phyloP scores from a whole-genome alignment of 768 basidiomycete genomes.

The Mycena olivaceomarginata region DNA sequence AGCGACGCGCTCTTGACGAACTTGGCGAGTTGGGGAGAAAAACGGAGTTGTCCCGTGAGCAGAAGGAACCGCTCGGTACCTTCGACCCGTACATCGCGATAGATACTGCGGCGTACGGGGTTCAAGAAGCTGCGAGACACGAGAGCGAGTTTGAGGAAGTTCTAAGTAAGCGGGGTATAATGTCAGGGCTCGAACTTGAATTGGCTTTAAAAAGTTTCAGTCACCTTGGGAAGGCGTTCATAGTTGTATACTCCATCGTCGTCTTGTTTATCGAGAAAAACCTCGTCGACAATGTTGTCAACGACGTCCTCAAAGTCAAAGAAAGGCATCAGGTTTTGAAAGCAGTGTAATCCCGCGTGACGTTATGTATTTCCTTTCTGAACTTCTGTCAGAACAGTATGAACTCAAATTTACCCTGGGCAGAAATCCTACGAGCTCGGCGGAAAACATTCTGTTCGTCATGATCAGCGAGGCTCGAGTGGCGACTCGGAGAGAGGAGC shows the following conservation, averaged over 20 bases:
- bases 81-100: conserved; percentile 33
- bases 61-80: conserved; percentile 41
- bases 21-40: conserved; percentile 43
- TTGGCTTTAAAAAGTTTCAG: background rate
- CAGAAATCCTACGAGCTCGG: no score
- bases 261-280: conserved; percentile 29
- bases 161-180: background rate
- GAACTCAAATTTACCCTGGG: no score
- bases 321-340: conserved; percentile 38
- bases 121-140: conserved; percentile 40
- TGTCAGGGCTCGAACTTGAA: background rate
- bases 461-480: no score
- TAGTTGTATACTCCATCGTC: conserved; percentile 38
- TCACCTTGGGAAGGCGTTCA: conserved; percentile 43
- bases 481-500: no score
- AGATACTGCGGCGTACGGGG: conserved; percentile 41
- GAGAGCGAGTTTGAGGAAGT: conserved; percentile 38
- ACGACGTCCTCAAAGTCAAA: conserved; percentile 39
- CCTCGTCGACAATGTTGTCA: conserved; percentile 35
- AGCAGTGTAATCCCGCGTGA: no score
- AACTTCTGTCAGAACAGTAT: no score
- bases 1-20: conserved; percentile 37
- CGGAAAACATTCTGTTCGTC: no score
- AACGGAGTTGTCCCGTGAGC: conserved; percentile 43
- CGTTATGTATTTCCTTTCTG: no score